A percentile compares a stretch with the other conserved stretches of the same genome.
phyloP scores from a whole-genome alignment of 768 basidiomycete genomes.

The Tephrocybe rancida region DNA sequence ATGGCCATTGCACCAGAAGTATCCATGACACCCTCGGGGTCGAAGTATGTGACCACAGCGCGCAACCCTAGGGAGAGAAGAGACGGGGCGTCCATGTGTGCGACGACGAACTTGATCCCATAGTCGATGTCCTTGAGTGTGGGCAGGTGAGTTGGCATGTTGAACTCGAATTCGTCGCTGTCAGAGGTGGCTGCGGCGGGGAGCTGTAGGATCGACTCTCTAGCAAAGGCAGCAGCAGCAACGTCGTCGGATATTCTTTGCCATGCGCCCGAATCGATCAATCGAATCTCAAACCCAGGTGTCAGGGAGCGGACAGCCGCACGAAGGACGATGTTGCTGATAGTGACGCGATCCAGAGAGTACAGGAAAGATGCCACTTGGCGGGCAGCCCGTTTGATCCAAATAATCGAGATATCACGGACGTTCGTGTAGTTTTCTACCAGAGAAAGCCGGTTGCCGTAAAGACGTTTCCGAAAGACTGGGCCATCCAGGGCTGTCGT shows the following conservation, averaged over 20 bases:
- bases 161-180: not conserved
- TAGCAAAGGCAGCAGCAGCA: not conserved
- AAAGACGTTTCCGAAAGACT: too few relatives aligned
- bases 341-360: too few relatives aligned
- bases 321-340: too few relatives aligned
- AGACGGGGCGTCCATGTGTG: conserved; percentile 6
- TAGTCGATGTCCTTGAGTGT: not conserved
- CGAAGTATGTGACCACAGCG: not conserved
- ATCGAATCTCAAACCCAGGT: not conserved
- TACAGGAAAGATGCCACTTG: too few relatives aligned
- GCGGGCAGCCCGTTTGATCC: too few relatives aligned
- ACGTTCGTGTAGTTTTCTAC: too few relatives aligned
- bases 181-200: not conserved
- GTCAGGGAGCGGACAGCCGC: conserved; percentile 12
- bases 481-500: too few relatives aligned
- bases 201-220: not conserved
- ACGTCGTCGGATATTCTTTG: not conserved
- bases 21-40: not conserved
- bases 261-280: conserved; percentile 2
- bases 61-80: conserved; percentile 1
- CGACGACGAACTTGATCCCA: conserved; percentile 2
- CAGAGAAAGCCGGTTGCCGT: too few relatives aligned
- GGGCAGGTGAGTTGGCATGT: not conserved
- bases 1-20: too few relatives aligned
- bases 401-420: too few relatives aligned